Evolutionary conservation across 768 basidiomycete genomes (phyloP).

Genomic region (Tricholoma furcatifolium): DNA sequence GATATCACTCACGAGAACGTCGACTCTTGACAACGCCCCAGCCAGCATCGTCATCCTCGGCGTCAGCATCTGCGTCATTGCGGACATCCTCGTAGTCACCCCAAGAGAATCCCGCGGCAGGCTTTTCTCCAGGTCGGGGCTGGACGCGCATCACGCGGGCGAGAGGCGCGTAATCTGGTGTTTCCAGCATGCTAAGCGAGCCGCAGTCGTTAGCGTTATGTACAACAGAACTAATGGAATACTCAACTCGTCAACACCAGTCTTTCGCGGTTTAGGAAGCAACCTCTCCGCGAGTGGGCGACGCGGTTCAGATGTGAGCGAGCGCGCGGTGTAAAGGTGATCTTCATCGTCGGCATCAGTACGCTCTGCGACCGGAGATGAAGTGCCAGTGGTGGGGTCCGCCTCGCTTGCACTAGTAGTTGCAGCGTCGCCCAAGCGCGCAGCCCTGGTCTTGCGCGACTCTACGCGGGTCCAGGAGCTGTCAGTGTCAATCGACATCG

Average conservation of each 20-base stretch:
- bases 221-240: conserved; percentile 2
- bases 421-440: conserved; percentile 32
- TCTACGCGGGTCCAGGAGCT: conserved; percentile 75
- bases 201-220: not conserved
- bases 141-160: conserved; percentile 72
- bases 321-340: conserved; percentile 22
- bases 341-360: conserved; percentile 15
- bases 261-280: conserved; percentile 63
- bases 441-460: conserved; percentile 28
- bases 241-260: conserved; percentile 69
- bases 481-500: conserved; percentile 48
- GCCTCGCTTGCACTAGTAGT: conserved; percentile 55
- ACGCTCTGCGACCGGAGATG: conserved; percentile 36
- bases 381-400: conserved; percentile 39
- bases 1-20: conserved; percentile 35
- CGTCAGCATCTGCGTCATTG: conserved; percentile 37
- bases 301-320: conserved; percentile 25
- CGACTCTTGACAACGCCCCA: conserved; percentile 77
- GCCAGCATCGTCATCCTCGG: conserved; percentile 69
- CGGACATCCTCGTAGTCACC: conserved; percentile 73
- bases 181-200: conserved; percentile 57
- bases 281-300: conserved; percentile 60
- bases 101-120: conserved; percentile 70
- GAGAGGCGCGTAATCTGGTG: conserved; percentile 49
- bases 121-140: conserved; percentile 54